Evolutionary conservation across 257 asterid genomes (phyloP).

Genomic region (Lantana camara): DNA sequence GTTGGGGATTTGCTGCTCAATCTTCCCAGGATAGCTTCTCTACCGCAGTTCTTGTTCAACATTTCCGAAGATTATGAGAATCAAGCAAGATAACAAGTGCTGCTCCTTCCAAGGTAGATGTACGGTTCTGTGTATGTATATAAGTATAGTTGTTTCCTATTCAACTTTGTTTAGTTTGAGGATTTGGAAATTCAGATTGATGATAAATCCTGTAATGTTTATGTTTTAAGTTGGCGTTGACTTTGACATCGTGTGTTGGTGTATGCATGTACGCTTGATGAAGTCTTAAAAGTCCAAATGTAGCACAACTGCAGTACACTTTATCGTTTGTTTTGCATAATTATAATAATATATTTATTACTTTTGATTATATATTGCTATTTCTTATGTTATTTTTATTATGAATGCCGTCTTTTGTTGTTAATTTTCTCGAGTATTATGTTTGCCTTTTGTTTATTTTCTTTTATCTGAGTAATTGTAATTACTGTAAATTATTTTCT

Average conservation of each 20-base stretch:
- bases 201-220: slow-evolving; percentile 58
- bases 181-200: slow-evolving; percentile 68
- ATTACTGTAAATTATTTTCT: too few species aligned
- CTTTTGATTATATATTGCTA: too few species aligned
- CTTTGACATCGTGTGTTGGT: slow-evolving; percentile 1
- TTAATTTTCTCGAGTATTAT: too few species aligned
- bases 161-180: slow-evolving; percentile 30
- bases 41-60: slow-evolving; percentile 86
- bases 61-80: slow-evolving; percentile 62
- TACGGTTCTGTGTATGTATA: slow-evolving; percentile 12
- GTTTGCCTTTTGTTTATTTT: too few species aligned
- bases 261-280: too few species aligned
- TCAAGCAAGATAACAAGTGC: slow-evolving; percentile 38
- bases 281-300: too few species aligned
- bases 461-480: too few species aligned
- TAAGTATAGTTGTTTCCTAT: slow-evolving; percentile 23
- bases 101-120: neutral
- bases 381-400: too few species aligned
- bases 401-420: too few species aligned
- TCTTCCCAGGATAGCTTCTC: slow-evolving; percentile 92
- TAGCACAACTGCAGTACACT: too few species aligned
- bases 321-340: too few species aligned
- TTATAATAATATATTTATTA: too few species aligned
- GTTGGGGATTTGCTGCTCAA: slow-evolving; percentile 77
- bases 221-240: slow-evolving; percentile 9